These are phyloP conservation scores for Macrocybe sp. DNA, from an alignment of 1,284 basidiomycete genomes.

Conservation along the genomic window DNA sequence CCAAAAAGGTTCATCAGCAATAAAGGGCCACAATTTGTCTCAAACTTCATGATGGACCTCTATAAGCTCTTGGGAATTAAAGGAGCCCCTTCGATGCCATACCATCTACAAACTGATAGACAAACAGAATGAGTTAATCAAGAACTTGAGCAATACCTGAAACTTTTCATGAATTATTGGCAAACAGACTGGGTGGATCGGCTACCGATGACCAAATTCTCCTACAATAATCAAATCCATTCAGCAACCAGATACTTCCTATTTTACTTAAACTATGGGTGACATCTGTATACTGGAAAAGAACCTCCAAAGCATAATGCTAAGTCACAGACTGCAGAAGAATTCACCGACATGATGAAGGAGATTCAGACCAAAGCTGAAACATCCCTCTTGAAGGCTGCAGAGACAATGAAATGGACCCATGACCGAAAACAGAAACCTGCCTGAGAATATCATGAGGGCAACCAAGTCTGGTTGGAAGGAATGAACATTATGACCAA, in stretches of 20 bases:
- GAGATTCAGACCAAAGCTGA: background rate
- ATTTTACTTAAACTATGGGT: background rate
- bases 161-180: slow-evolving; percentile 15
- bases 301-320: background rate
- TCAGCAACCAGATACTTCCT: slow-evolving; percentile 5
- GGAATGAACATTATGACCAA: background rate
- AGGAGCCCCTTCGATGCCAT: slow-evolving; percentile 20
- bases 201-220: slow-evolving; percentile 9
- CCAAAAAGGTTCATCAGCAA: slow-evolving; percentile 21
- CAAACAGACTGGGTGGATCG: slow-evolving; percentile 14
- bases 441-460: background rate
- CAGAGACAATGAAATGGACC: background rate
- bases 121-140: slow-evolving; percentile 29
- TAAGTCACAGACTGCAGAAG: background rate
- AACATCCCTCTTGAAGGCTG: background rate
- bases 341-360: background rate
- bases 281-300: background rate
- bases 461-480: background rate
- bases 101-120: slow-evolving; percentile 29
- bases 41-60: slow-evolving; percentile 18
- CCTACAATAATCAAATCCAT: slow-evolving; percentile 10
- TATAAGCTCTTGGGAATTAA: slow-evolving; percentile 18
- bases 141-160: slow-evolving; percentile 24
- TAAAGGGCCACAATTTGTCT: slow-evolving; percentile 18
- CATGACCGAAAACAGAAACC: background rate